A percentile compares a stretch with the other conserved stretches of the same genome.
Evolutionary conservation across 148 eudicot genomes (phyloP).

Genomic region (Rhododendron molle): DNA sequence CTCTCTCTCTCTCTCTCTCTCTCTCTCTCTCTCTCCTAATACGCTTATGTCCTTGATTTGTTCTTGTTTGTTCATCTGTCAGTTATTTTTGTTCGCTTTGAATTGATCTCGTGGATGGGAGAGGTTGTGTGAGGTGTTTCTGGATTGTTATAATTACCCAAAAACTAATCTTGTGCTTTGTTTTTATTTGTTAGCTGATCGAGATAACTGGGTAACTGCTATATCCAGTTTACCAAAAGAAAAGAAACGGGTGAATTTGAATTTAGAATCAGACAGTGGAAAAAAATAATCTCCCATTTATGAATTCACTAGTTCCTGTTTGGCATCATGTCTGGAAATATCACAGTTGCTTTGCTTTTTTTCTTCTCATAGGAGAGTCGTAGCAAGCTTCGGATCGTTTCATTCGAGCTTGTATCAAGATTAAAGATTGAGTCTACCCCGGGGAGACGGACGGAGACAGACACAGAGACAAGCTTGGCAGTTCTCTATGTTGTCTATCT

Average conservation of each 20-base stretch:
- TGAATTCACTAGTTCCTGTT: background rate
- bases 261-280: background rate
- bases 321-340: background rate
- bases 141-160: background rate
- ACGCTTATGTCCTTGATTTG: background rate
- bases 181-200: background rate
- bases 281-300: background rate
- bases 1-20: constrained; percentile 7
- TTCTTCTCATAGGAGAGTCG: background rate
- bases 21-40: background rate
- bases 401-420: background rate
- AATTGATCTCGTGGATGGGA: background rate
- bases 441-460: no score
- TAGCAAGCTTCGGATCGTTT: background rate
- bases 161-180: background rate
- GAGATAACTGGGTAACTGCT: background rate
- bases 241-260: background rate
- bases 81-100: background rate
- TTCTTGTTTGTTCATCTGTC: background rate
- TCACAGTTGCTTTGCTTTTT: background rate
- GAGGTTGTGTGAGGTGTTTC: background rate
- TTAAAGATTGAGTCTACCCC: background rate
- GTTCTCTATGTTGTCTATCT: background rate
- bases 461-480: background rate
- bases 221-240: background rate